Evolutionary conservation across 2,329 filamentous ascomycete species (phyloP).

Genomic region (Fusarium brachygibbosum): DNA sequence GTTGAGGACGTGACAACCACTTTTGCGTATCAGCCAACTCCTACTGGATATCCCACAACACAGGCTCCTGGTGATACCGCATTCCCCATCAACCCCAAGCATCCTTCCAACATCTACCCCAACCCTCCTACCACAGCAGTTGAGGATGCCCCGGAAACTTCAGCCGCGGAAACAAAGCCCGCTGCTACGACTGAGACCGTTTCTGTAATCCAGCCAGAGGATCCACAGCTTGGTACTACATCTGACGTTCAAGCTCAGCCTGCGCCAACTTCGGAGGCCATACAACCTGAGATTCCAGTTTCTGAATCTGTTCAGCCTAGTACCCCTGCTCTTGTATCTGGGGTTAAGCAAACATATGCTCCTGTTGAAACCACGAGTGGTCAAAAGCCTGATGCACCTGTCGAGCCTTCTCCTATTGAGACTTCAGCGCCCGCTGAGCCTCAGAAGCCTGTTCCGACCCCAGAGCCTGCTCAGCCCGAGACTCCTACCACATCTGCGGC

Average conservation of each 20-base stretch:
- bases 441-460: conserved; percentile 9
- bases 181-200: conserved; percentile 33
- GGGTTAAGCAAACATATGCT: conserved; percentile 18
- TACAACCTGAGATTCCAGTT: conserved; percentile 19
- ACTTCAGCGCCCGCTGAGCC: conserved; percentile 16
- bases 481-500: conserved; percentile 10
- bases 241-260: conserved; percentile 23
- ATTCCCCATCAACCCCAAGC: conserved; percentile 18
- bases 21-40: conserved; percentile 17
- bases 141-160: conserved; percentile 8
- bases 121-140: conserved; percentile 6
- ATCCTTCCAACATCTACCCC: conserved; percentile 19
- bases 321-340: conserved; percentile 21
- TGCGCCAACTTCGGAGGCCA: conserved; percentile 25
- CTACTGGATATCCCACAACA: conserved; percentile 22
- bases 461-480: conserved; percentile 18
- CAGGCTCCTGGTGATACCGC: conserved; percentile 17
- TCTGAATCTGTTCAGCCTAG: conserved; percentile 30
- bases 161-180: conserved; percentile 13
- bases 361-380: conserved; percentile 18
- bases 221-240: conserved; percentile 19
- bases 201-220: conserved; percentile 36
- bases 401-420: conserved; percentile 7
- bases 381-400: conserved; percentile 19
- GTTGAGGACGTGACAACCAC: conserved; percentile 14